Evolutionary conservation across 139 green algal genomes (phyloP).

Genomic region (Chlorella sp.): DNA sequence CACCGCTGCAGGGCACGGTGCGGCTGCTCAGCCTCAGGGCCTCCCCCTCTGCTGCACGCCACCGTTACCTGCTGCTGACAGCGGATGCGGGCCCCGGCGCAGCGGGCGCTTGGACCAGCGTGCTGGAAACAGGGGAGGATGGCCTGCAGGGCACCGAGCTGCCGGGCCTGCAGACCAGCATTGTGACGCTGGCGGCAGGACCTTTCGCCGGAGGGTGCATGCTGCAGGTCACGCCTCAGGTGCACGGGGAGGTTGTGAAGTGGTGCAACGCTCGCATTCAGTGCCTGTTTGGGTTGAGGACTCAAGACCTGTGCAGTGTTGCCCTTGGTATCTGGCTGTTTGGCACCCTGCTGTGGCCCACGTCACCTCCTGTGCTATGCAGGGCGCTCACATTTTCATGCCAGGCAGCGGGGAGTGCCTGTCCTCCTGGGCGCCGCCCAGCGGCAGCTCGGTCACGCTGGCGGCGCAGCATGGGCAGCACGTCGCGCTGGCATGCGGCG

Average conservation of each 20-base stretch:
- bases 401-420: not conserved
- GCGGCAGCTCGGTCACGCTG: not conserved
- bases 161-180: not conserved
- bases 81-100: not conserved
- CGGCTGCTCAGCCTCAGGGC: conserved; percentile 5
- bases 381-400: not conserved
- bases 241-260: not conserved
- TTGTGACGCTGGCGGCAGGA: not conserved
- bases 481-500: conserved; percentile 5
- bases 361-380: not conserved
- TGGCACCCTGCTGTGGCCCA: too few species aligned
- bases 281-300: not conserved
- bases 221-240: conserved; percentile 36
- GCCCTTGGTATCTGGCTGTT: too few species aligned
- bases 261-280: not conserved
- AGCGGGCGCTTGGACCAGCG: not conserved
- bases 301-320: not conserved
- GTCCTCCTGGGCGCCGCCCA: not conserved
- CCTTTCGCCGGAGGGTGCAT: not conserved
- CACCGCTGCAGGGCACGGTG: conserved; percentile 16
- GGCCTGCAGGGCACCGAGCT: not conserved
- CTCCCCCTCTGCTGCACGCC: not conserved
- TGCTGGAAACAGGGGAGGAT: not conserved
- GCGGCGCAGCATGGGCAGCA: not conserved
- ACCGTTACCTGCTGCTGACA: conserved; percentile 36